Evolutionary conservation across 768 basidiomycete species (phyloP), one percentile per base, ranked within the genome.

Genomic region (Xerocomellus dryophilus): DNA sequence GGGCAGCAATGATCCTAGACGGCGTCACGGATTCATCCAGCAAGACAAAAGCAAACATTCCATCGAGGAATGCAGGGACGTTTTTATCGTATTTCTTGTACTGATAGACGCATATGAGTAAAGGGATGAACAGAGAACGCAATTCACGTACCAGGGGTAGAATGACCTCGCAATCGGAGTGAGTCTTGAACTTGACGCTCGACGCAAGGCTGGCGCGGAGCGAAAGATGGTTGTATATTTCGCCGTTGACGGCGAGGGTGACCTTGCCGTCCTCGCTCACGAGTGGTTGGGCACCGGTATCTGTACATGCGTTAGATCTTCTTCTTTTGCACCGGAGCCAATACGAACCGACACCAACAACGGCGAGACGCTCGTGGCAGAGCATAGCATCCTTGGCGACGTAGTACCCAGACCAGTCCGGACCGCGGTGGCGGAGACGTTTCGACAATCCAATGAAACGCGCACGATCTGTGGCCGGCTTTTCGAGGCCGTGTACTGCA

Each of bases 31-130:
- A 90, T 67, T 95, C 93, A 73, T 99, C 97, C 54, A 98, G 78
- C 42, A 98, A 82, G 58, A 98, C 89, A 66, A 98, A 99, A 2
- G 96, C 94, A 76, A 99, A 99, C 92, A 99, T 96, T 60, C 97
- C 97, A 67, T 99, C 97, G 54, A 99, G 86, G 66, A 83, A 77
- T 66, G 74, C 73, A 74, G 90, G 91, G 25, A 96, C 75, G 4
- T 80, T 81, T 60, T 83, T 90, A 66, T 76, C 94, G 65, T 90
- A 71, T 73, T 92, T 88, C 62, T 79, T 78, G 76, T 97, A 98
- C 96, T 98, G 60, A 10, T 49, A 17, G 36, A 43, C 11, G 34
- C 27, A 21, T 18, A 40, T 50, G 3, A 61, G 34, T 15, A n/a
- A 20, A 47, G n/a, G 14, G 11, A 27, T 11, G 18, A 12, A 51